These are phyloP conservation scores for Ceratorhiza oryzae-sativae DNA, from an alignment of 1,284 basidiomycete genomes.

Conservation along the genomic window DNA sequence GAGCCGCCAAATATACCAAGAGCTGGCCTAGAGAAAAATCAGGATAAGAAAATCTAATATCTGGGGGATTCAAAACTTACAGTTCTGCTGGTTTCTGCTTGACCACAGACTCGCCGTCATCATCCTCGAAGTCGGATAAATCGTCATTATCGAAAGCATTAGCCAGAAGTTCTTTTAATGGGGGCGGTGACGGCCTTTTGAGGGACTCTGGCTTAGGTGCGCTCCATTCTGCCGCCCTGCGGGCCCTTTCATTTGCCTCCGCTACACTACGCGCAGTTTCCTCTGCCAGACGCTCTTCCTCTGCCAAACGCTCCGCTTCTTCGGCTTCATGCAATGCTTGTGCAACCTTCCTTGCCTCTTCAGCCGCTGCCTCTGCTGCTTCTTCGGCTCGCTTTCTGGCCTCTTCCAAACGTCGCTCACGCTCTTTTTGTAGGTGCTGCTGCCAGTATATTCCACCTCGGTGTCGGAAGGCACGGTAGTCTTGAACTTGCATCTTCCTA, in stretches of 20 bases:
- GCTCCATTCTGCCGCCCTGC: slow-evolving; percentile 33
- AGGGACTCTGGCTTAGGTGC: slow-evolving; percentile 7
- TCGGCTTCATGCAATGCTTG: slow-evolving; percentile 14
- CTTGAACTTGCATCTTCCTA: slow-evolving; percentile 10
- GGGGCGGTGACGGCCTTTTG: slow-evolving; percentile 19
- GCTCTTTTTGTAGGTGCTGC: slow-evolving; percentile 27
- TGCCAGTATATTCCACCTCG: slow-evolving; percentile 23
- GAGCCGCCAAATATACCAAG: slow-evolving; percentile 20
- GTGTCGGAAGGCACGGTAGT: slow-evolving; percentile 11
- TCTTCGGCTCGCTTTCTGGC: slow-evolving; percentile 18
- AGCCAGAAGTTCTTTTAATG: slow-evolving; percentile 24
- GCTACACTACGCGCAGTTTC: not conserved
- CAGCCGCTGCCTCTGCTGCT: slow-evolving; percentile 14
- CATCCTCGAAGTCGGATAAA: slow-evolving; percentile 32
- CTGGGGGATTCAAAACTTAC: not conserved
- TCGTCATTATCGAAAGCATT: slow-evolving; percentile 11
- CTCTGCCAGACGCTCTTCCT: slow-evolving; percentile 2
- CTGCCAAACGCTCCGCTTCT: not conserved
- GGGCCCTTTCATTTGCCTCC: slow-evolving; percentile 18
- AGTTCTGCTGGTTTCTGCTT: not conserved
- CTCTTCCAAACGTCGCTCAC: slow-evolving; percentile 23
- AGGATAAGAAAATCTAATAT: not conserved
- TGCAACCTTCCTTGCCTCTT: slow-evolving; percentile 26
- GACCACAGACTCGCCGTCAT: not conserved
- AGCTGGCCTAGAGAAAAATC: not conserved